phyloP scores from a whole-genome alignment of 1,284 basidiomycete species.

The Heterobasidion occidentale region DNA sequence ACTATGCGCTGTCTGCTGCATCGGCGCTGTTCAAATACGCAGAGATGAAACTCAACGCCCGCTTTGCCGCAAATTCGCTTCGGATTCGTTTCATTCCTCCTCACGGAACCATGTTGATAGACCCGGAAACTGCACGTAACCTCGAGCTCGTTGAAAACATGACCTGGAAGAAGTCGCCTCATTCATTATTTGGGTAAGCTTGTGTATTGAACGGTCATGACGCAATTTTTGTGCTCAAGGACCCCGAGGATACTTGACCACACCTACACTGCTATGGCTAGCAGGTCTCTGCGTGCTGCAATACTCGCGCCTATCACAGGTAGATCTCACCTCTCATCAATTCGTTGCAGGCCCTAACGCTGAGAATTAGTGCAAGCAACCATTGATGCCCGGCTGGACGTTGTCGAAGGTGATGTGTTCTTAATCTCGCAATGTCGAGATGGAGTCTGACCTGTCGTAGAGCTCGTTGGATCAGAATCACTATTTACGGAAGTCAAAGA shows the following conservation, averaged over 20 bases:
- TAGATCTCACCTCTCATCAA: slow-evolving; percentile 19
- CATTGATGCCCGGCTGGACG: slow-evolving; percentile 78
- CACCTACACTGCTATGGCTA: slow-evolving; percentile 85
- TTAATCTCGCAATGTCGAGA: background rate
- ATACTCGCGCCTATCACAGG: slow-evolving; percentile 81
- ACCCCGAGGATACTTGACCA: slow-evolving; percentile 57
- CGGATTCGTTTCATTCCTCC: slow-evolving; percentile 74
- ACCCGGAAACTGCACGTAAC: slow-evolving; percentile 78
- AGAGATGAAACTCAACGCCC: slow-evolving; percentile 56
- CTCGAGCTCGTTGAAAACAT: slow-evolving; percentile 82
- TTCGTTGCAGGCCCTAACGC: slow-evolving; percentile 1
- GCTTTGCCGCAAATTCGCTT: slow-evolving; percentile 68
- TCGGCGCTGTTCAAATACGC: slow-evolving; percentile 82
- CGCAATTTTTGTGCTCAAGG: background rate
- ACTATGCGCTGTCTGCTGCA: slow-evolving; percentile 80
- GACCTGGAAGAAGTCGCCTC: slow-evolving; percentile 49
- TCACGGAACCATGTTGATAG: slow-evolving; percentile 89
- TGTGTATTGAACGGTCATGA: background rate
- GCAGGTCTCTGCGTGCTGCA: slow-evolving; percentile 70
- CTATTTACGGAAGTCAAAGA: slow-evolving; percentile 62
- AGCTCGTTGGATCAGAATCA: slow-evolving; percentile 71
- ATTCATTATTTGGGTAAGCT: slow-evolving; percentile 69
- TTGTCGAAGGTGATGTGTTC: slow-evolving; percentile 57
- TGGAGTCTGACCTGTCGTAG: slow-evolving; percentile 29
- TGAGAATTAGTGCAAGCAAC: slow-evolving; percentile 39